Conservation (phyloP, 345 rosid genomes). For the Hypericum androsaemum region DNA sequence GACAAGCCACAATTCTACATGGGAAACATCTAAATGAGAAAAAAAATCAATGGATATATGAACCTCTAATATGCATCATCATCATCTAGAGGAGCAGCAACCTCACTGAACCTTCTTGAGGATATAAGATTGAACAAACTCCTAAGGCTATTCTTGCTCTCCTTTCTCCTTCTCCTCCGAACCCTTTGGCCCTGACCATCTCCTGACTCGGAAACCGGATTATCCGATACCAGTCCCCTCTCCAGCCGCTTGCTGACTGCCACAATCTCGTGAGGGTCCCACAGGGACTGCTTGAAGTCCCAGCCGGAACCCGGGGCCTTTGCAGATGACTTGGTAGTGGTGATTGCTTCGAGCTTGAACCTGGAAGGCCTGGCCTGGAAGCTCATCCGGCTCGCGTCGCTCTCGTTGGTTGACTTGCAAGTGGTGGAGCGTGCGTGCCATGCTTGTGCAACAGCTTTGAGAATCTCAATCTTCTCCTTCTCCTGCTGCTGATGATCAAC, state of each 20-base stretch:
- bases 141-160: slow-evolving; percentile 56
- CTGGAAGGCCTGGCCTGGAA: slow-evolving; percentile 50
- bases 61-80: too few species aligned
- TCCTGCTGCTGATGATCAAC: neutral
- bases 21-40: too few species aligned
- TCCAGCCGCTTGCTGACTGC: slow-evolving; percentile 51
- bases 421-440: slow-evolving; percentile 54
- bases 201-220: slow-evolving; percentile 20
- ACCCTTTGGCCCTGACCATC: slow-evolving; percentile 5
- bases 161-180: slow-evolving; percentile 17
- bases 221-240: slow-evolving; percentile 34
- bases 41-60: too few species aligned
- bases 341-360: slow-evolving; percentile 55
- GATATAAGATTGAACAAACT: slow-evolving; percentile 44
- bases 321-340: slow-evolving; percentile 10
- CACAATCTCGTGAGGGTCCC: slow-evolving; percentile 77
- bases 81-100: slow-evolving; percentile 13
- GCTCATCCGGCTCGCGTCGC: slow-evolving; percentile 34
- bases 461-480: slow-evolving; percentile 39
- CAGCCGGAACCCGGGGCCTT: slow-evolving; percentile 19
- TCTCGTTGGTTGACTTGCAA: slow-evolving; percentile 35
- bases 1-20: too few species aligned
- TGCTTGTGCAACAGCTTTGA: slow-evolving; percentile 83
- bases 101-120: slow-evolving; percentile 38
- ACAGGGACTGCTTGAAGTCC: slow-evolving; percentile 65